Evolutionary conservation across 371 early-diverging fungal species (phyloP).

Genomic region (Fennellomyces sp.): DNA sequence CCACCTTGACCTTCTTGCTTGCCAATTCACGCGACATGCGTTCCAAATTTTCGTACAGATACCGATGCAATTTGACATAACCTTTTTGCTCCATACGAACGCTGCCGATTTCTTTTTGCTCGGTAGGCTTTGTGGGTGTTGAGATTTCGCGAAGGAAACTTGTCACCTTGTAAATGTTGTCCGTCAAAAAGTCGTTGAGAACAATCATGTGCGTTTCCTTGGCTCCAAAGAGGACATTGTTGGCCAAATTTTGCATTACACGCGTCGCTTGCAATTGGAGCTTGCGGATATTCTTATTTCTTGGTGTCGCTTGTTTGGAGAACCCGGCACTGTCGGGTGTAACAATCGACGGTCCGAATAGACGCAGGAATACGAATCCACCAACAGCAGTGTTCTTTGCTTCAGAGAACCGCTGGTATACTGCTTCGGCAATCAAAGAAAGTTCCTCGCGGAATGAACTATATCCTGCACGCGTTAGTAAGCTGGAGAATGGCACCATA

Average conservation of each 20-base stretch:
- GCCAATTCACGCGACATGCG: slow-evolving; percentile 68
- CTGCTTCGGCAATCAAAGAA: slow-evolving; percentile 73
- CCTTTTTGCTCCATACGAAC: slow-evolving; percentile 56
- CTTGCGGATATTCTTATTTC: slow-evolving; percentile 60
- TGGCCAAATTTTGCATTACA: slow-evolving; percentile 93
- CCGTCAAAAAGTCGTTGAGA: slow-evolving; percentile 82
- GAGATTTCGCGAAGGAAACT: slow-evolving; percentile 62
- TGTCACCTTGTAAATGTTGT: slow-evolving; percentile 69
- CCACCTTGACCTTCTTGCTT: slow-evolving; percentile 24
- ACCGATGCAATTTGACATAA: slow-evolving; percentile 61
- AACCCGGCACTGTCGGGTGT: slow-evolving; percentile 75
- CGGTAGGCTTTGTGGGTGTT: background rate
- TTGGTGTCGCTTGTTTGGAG: slow-evolving; percentile 34
- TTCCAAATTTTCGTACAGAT: slow-evolving; percentile 71
- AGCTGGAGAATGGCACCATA: too few species aligned
- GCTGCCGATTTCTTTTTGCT: background rate
- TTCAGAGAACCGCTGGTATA: slow-evolving; percentile 81
- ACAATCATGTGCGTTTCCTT: slow-evolving; percentile 91
- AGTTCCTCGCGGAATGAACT: slow-evolving; percentile 79
- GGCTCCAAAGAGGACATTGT: slow-evolving; percentile 90
- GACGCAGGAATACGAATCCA: slow-evolving; percentile 92
- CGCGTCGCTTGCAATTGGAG: slow-evolving; percentile 89
- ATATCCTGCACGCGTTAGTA: too few species aligned
- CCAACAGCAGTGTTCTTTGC: slow-evolving; percentile 88
- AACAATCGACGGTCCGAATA: slow-evolving; percentile 93